These are phyloP conservation scores for Tolypocladium album DNA, from an alignment of 2,329 filamentous ascomycete genomes.

Conservation along the genomic window DNA sequence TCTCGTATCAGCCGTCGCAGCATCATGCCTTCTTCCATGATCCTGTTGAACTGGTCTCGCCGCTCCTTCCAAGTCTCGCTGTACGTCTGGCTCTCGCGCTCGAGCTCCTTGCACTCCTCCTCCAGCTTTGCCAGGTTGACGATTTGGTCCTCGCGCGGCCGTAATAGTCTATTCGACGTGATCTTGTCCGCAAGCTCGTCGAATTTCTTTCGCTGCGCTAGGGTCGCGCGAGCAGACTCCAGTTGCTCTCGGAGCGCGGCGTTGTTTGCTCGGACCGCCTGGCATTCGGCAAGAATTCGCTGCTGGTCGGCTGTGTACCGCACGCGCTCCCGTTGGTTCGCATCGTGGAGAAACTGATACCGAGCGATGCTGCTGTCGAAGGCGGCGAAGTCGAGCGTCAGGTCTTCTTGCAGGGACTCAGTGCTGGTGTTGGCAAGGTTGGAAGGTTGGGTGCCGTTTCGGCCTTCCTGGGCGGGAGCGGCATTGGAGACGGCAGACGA, in stretches of 20 bases:
- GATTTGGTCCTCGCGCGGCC: constrained; percentile 74
- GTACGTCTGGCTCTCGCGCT: constrained; percentile 74
- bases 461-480: constrained; percentile 10
- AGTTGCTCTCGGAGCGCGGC: constrained; percentile 61
- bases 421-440: constrained; percentile 18
- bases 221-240: constrained; percentile 62
- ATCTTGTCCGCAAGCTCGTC: constrained; percentile 85
- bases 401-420: constrained; percentile 63
- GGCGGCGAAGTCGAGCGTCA: constrained; percentile 77
- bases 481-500: constrained; percentile 44
- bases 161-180: constrained; percentile 66
- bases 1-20: constrained; percentile 79
- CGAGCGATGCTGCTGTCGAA: constrained; percentile 81
- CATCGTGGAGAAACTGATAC: constrained; percentile 75
- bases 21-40: constrained; percentile 85
- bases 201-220: constrained; percentile 73
- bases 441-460: constrained; percentile 28
- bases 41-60: constrained; percentile 73
- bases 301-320: constrained; percentile 74
- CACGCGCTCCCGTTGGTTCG: constrained; percentile 73
- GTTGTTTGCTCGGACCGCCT: constrained; percentile 68
- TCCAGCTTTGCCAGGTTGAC: constrained; percentile 70
- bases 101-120: constrained; percentile 78
- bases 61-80: constrained; percentile 76
- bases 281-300: constrained; percentile 67